A percentile compares a stretch with the other conserved stretches of the same genome.
These are phyloP conservation scores for Penicillium sp. DNA, from an alignment of 2,329 filamentous ascomycete genomes.

Conservation along the genomic window DNA sequence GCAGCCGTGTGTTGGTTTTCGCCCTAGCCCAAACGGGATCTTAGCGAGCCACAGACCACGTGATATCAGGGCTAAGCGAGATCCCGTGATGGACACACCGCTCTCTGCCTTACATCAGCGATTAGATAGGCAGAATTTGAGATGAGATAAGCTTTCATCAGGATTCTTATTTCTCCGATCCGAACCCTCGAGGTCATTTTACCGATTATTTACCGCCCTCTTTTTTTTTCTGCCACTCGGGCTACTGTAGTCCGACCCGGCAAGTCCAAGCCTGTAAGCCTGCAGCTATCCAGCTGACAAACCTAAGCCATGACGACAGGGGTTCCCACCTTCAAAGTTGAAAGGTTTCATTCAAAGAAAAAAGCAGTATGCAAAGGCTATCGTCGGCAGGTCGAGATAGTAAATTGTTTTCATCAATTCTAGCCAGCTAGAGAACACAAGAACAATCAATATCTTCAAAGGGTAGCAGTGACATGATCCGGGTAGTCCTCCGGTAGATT, in stretches of 20 bases:
- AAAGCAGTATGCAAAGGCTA: neutral
- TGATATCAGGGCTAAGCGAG: constrained; percentile 32
- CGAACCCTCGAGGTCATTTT: neutral
- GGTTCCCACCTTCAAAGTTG: neutral
- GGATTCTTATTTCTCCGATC: constrained; percentile 5
- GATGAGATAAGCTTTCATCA: neutral
- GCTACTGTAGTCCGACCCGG: constrained; percentile 32
- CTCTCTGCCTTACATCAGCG: constrained; percentile 20
- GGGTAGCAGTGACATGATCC: neutral
- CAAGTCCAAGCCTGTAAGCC: constrained; percentile 5
- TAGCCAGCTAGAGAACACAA: neutral
- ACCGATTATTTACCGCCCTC: neutral
- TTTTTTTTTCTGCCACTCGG: constrained; percentile 24
- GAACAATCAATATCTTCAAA: neutral
- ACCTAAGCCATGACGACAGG: constrained; percentile 23
- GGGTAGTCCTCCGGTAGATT: constrained; percentile 14
- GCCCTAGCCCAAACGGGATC: constrained; percentile 35
- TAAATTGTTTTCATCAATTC: neutral
- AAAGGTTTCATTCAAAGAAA: neutral
- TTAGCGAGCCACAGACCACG: constrained; percentile 31
- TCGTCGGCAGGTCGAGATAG: neutral
- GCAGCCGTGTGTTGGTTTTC: constrained; percentile 28
- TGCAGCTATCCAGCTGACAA: constrained; percentile 20
- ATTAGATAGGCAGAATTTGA: constrained; percentile 19
- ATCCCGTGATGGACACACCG: constrained; percentile 19